phyloP scores from a whole-genome alignment of 306 rosid genomes.

The Cucurbita pepo region DNA sequence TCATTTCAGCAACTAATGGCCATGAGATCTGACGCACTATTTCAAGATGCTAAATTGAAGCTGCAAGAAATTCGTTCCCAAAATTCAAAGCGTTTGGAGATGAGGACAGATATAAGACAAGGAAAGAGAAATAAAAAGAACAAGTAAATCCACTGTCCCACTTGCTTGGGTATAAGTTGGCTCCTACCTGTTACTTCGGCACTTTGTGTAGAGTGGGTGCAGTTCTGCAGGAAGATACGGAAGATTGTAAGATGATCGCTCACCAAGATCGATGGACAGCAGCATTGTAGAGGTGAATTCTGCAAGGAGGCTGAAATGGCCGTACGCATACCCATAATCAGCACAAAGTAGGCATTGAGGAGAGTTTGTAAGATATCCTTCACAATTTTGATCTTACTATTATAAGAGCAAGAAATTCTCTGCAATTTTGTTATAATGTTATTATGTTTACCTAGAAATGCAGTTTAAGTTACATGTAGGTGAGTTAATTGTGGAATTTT shows the following conservation, averaged over 20 bases:
- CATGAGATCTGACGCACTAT: conserved; percentile 65
- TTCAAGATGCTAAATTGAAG: conserved; percentile 61
- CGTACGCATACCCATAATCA: background rate
- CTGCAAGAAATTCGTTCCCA: conserved; percentile 57
- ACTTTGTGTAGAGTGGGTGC: background rate
- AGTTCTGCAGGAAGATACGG: background rate
- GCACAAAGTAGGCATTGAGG: background rate
- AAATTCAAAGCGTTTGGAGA: conserved; percentile 53
- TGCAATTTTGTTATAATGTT: background rate
- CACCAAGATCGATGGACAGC: background rate
- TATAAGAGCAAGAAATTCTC: background rate
- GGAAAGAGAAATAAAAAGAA: conserved; percentile 40
- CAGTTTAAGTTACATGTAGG: background rate
- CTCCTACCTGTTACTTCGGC: background rate
- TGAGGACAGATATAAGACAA: conserved; percentile 35
- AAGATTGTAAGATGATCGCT: background rate
- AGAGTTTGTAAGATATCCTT: background rate
- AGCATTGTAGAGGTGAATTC: background rate
- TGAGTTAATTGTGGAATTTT: background rate
- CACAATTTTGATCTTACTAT: background rate
- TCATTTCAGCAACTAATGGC: conserved; percentile 72
- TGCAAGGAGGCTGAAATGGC: background rate
- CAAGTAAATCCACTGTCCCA: conserved; percentile 15
- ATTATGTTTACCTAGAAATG: background rate
- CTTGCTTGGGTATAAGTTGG: background rate